Percentiles rank a stretch among this genome's conserved stretches.
These are phyloP conservation scores for Colletotrichum siamense DNA, from an alignment of 2,329 filamentous ascomycete genomes.

Conservation along the genomic window DNA sequence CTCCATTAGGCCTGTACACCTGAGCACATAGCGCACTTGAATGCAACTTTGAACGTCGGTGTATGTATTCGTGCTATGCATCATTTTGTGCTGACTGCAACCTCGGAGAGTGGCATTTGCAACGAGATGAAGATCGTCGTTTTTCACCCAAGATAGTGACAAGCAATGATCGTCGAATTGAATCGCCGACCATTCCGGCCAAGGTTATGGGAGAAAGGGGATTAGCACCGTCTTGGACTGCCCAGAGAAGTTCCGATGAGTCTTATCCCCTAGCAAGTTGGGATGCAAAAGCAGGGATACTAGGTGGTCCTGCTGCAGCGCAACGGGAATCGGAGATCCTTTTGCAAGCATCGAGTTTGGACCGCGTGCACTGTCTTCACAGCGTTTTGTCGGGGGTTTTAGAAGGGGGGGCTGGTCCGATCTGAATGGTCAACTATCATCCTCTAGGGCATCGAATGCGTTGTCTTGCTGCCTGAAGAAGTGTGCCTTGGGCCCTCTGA, in stretches of 20 bases:
- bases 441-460: not conserved
- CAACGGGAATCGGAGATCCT: not conserved
- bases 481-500: not conserved
- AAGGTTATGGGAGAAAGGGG: not conserved
- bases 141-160: not conserved
- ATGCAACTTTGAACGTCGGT: not conserved
- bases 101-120: not conserved
- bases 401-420: not conserved
- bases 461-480: not conserved
- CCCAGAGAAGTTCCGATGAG: not conserved
- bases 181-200: not conserved
- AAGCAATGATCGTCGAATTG: not conserved
- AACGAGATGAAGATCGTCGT: not conserved
- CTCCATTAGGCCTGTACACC: not conserved
- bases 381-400: not conserved
- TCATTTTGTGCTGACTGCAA: not conserved
- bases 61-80: not conserved
- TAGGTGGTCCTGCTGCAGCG: not conserved
- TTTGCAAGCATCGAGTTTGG: not conserved
- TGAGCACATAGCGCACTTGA: not conserved
- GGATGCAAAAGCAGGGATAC: not conserved
- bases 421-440: not conserved
- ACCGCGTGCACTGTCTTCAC: not conserved
- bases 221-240: not conserved
- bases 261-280: not conserved